Conservation (phyloP, 2,329 filamentous ascomycete genomes). For the Chalara sp. region DNA sequence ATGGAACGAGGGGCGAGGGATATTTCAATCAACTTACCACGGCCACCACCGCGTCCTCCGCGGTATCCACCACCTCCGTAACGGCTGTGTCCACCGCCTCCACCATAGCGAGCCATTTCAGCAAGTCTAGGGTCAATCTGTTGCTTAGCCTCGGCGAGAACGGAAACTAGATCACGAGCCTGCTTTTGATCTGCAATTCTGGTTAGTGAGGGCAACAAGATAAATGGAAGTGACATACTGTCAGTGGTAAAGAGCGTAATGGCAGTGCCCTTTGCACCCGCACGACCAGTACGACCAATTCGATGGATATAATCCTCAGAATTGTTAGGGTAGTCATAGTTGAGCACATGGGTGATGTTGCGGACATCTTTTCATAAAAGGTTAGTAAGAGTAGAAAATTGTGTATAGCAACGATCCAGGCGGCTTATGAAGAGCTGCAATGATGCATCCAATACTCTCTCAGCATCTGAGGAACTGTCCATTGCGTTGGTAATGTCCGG, state of each 20-base stretch:
- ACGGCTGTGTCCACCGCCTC: conserved; percentile 35
- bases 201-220: conserved; percentile 18
- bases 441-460: conserved; percentile 33
- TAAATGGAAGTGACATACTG: conserved; percentile 52
- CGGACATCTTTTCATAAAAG: conserved; percentile 86
- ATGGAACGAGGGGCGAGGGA: conserved; percentile 23
- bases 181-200: conserved; percentile 67
- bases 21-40: conserved; percentile 30
- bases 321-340: conserved; percentile 99
- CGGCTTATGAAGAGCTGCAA: conserved; percentile 28
- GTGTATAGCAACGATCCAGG: conserved; percentile 57
- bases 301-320: conserved; percentile 97
- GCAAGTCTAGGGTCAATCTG: conserved; percentile 91
- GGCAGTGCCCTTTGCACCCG: conserved; percentile 88
- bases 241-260: conserved; percentile 99
- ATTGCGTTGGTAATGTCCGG: conserved; percentile 40
- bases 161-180: conserved; percentile 90
- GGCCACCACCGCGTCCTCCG: conserved; percentile 43
- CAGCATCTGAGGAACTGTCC: conserved; percentile 29
- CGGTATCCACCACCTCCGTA: conserved; percentile 44
- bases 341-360: conserved; percentile 99
- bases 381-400: conserved; percentile 70
- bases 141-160: conserved; percentile 95
- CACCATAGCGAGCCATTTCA: conserved; percentile 88
- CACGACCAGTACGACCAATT: conserved; percentile 92